Conservation (phyloP, 768 basidiomycete genomes). For the Mycena galericulata region DNA sequence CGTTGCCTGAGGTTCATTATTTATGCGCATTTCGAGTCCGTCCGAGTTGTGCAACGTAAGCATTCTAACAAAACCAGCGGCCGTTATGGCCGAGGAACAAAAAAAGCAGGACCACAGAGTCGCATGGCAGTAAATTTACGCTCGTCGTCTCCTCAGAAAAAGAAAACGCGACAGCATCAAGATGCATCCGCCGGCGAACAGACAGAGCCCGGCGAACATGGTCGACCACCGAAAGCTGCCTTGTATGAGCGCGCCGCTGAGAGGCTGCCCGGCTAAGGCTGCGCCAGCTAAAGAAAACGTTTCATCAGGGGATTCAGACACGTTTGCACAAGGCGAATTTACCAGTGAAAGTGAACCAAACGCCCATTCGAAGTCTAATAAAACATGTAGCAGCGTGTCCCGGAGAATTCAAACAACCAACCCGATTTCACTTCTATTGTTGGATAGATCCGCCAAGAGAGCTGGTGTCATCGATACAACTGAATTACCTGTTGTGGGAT, state of each 20-base stretch:
- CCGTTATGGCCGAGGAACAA: too few species aligned
- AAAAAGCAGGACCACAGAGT: too few species aligned
- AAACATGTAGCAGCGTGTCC: background rate
- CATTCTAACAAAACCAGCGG: too few species aligned
- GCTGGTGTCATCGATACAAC: constrained; percentile 27
- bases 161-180: constrained; percentile 16
- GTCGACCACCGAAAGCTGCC: constrained; percentile 29
- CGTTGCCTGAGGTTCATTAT: too few species aligned
- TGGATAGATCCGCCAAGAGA: constrained; percentile 22
- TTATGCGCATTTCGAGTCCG: too few species aligned
- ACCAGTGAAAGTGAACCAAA: constrained; percentile 31
- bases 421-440: constrained; percentile 24
- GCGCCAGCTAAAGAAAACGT: constrained; percentile 4
- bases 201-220: constrained; percentile 22
- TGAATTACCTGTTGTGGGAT: background rate
- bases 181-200: constrained; percentile 8
- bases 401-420: background rate
- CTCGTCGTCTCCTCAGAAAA: background rate
- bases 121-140: background rate
- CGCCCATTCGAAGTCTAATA: constrained; percentile 25
- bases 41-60: too few species aligned
- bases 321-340: background rate
- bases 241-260: constrained; percentile 24
- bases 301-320: background rate
- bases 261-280: constrained; percentile 24